phyloP scores from a whole-genome alignment of 2,329 filamentous ascomycete genomes.

The Tolypocladium pustulatum region DNA sequence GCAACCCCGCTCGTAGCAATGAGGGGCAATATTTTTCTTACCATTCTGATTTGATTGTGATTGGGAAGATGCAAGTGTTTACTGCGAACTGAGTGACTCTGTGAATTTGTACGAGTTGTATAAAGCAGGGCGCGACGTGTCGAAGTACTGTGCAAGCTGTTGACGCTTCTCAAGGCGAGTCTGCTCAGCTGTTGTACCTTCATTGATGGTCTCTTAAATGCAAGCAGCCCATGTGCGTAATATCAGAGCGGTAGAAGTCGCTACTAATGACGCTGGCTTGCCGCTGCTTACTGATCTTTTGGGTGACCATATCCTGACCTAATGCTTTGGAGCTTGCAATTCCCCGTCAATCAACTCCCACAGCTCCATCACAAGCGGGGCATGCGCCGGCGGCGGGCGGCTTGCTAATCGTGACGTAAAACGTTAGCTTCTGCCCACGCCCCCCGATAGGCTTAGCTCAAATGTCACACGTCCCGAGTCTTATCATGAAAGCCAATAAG shows the following conservation, averaged over 20 bases:
- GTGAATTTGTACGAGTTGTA: not conserved
- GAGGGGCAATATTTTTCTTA: not conserved
- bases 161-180: not conserved
- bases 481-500: no score
- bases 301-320: not conserved
- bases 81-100: not conserved
- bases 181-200: not conserved
- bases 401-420: conserved; percentile 26
- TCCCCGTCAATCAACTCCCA: not conserved
- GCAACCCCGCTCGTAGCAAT: not conserved
- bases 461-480: not conserved
- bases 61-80: not conserved
- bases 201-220: not conserved
- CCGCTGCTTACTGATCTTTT: not conserved
- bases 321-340: not conserved
- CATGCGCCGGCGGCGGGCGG: not conserved
- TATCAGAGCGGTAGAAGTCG: not conserved
- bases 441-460: not conserved
- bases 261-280: not conserved
- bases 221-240: not conserved
- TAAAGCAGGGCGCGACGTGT: not conserved
- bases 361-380: not conserved
- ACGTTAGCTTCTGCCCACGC: not conserved
- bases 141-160: not conserved
- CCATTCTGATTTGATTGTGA: conserved; percentile 1